These are phyloP conservation scores for Xenosphaeropsis pyriputrescens DNA, from an alignment of 2,329 filamentous ascomycete genomes.

Conservation along the genomic window DNA sequence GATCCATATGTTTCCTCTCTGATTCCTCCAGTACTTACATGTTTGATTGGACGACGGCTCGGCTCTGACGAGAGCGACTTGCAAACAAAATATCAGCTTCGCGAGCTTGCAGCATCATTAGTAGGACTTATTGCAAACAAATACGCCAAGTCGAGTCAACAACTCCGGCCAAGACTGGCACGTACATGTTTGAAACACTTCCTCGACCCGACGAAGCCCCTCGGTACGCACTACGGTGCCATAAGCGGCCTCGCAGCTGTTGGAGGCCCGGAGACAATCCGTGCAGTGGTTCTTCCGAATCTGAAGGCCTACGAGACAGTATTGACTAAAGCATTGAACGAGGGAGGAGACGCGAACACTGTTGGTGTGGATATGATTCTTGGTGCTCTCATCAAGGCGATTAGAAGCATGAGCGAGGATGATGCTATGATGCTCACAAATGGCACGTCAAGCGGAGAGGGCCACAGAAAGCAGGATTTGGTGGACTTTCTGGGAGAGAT, in stretches of 20 bases:
- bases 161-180: constrained; percentile 75
- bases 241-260: constrained; percentile 67
- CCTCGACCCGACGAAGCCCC: constrained; percentile 70
- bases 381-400: constrained; percentile 35
- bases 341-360: constrained; percentile 30
- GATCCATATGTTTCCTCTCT: constrained; percentile 49
- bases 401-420: constrained; percentile 37
- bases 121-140: constrained; percentile 67
- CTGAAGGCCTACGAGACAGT: constrained; percentile 47
- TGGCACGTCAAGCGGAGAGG: constrained; percentile 9
- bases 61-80: constrained; percentile 39
- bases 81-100: constrained; percentile 60
- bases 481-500: constrained; percentile 16
- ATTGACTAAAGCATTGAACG: constrained; percentile 37
- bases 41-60: constrained; percentile 71
- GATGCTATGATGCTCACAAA: constrained; percentile 7
- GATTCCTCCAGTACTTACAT: constrained; percentile 80
- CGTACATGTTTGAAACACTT: constrained; percentile 90
- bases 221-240: constrained; percentile 79
- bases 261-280: constrained; percentile 53
- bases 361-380: constrained; percentile 47
- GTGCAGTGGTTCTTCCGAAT: constrained; percentile 50
- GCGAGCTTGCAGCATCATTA: constrained; percentile 72
- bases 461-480: constrained; percentile 7
- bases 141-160: constrained; percentile 67